Evolutionary conservation across 306 rosid genomes (phyloP).

Genomic region (Begonia fuchsioides): DNA sequence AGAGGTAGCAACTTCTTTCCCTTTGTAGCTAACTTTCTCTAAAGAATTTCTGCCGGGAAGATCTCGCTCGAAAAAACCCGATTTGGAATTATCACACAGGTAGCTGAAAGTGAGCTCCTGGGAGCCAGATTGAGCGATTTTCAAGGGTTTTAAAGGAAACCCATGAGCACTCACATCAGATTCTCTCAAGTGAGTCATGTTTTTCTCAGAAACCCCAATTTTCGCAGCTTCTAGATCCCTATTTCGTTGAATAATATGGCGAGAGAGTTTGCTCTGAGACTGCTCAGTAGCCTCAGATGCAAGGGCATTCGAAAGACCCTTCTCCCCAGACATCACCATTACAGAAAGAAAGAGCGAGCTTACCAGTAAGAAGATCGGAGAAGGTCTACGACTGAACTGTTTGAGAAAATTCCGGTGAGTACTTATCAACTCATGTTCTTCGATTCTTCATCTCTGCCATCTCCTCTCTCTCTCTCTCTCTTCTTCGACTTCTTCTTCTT

Average conservation of each 20-base stretch:
- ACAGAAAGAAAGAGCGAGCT: too few species aligned
- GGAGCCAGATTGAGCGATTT: conserved; percentile 22
- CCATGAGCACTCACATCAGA: conserved; percentile 24
- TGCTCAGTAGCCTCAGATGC: conserved; percentile 32
- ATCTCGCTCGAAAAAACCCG: conserved; percentile 41
- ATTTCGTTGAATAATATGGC: conserved; percentile 24
- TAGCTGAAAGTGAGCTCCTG: conserved; percentile 77
- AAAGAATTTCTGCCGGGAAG: conserved; percentile 24
- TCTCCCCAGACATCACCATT: not conserved
- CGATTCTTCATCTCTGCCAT: too few species aligned
- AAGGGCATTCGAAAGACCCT: not conserved
- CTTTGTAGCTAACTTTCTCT: conserved; percentile 26
- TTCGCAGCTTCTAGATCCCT: conserved; percentile 27
- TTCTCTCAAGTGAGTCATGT: conserved; percentile 28
- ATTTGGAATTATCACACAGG: conserved; percentile 47
- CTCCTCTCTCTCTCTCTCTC: too few species aligned
- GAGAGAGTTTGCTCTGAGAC: conserved; percentile 53
- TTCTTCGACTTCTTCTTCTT: too few species aligned
- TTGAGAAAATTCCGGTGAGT: too few species aligned
- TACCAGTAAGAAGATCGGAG: too few species aligned
- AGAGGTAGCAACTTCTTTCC: conserved; percentile 29
- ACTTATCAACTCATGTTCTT: too few species aligned
- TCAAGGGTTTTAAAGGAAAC: conserved; percentile 18
- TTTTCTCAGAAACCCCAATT: conserved; percentile 19
- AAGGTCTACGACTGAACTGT: too few species aligned